Conservation (phyloP, 164 flowering plant genomes). For the Liriodendron chinense region DNA sequence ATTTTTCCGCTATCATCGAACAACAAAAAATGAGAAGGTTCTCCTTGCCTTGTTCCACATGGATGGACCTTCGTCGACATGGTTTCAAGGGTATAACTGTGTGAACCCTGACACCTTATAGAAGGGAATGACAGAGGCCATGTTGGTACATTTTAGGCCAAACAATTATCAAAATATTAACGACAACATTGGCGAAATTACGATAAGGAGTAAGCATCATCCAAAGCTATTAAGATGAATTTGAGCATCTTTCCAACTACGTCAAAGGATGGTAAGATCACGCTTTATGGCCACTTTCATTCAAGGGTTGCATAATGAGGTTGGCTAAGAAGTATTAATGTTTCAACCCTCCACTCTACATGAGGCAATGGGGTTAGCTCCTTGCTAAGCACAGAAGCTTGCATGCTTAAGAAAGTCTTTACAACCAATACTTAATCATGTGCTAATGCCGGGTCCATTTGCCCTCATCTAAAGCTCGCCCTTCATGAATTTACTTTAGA, state of each 20-base stretch:
- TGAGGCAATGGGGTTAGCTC: neutral
- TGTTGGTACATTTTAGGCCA: neutral
- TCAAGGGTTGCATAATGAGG: neutral
- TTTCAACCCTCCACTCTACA: neutral
- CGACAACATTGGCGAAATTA: neutral
- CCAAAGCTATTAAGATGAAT: neutral
- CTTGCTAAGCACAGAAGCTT: neutral
- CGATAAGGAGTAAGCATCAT: neutral
- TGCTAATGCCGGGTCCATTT: neutral
- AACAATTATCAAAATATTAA: neutral
- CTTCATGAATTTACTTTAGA: neutral
- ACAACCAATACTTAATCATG: neutral
- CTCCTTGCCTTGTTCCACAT: neutral
- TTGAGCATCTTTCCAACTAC: neutral
- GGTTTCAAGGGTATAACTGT: neutral
- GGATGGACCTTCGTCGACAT: neutral
- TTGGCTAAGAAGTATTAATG: neutral
- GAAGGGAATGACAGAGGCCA: neutral
- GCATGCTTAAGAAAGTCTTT: neutral
- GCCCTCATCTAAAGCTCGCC: neutral
- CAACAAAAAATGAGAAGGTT: neutral
- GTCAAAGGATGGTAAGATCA: neutral
- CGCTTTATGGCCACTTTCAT: neutral
- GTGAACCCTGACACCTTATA: neutral
- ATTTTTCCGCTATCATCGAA: neutral